Percentiles rank a stretch among this genome's conserved stretches.
These are phyloP conservation scores for Amyloporia xantha DNA, from an alignment of 768 basidiomycete species.

Conservation along the genomic window DNA sequence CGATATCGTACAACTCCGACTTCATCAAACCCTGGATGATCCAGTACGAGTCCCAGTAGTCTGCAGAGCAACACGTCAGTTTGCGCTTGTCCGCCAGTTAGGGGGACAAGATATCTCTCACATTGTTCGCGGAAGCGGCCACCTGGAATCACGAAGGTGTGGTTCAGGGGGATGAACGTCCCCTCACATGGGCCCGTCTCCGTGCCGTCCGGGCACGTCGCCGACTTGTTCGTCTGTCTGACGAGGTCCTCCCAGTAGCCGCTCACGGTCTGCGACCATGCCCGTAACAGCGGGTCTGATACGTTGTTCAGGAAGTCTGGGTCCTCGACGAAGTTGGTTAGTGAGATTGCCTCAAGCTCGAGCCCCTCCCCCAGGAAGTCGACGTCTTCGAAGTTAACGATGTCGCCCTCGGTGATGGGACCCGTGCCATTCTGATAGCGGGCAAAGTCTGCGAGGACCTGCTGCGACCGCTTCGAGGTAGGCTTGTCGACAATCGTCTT, in stretches of 20 bases:
- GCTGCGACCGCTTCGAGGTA: constrained; percentile 56
- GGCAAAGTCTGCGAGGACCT: constrained; percentile 64
- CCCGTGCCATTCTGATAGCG: constrained; percentile 32
- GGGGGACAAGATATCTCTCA: constrained; percentile 30
- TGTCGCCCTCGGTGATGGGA: constrained; percentile 50
- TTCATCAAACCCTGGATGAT: constrained; percentile 82
- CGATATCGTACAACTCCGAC: constrained; percentile 67
- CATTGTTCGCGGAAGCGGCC: constrained; percentile 82
- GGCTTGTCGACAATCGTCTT: constrained; percentile 93
- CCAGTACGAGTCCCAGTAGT: constrained; percentile 76
- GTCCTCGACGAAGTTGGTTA: constrained; percentile 53
- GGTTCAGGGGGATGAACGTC: constrained; percentile 82
- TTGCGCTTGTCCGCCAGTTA: no score
- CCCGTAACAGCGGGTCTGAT: constrained; percentile 58
- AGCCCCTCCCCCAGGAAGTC: constrained; percentile 83
- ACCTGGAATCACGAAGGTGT: constrained; percentile 89
- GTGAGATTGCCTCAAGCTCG: constrained; percentile 59
- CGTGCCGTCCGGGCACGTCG: constrained; percentile 46
- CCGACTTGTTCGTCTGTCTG: constrained; percentile 62
- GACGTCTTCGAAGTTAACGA: constrained; percentile 63
- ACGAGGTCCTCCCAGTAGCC: constrained; percentile 81
- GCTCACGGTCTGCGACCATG: constrained; percentile 75
- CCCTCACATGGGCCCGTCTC: constrained; percentile 61
- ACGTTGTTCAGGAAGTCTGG: constrained; percentile 72
- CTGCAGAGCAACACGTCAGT: no score